Base-by-base conservation (phyloP, 768 basidiomycete species). In the Suillus lakei region DNA sequence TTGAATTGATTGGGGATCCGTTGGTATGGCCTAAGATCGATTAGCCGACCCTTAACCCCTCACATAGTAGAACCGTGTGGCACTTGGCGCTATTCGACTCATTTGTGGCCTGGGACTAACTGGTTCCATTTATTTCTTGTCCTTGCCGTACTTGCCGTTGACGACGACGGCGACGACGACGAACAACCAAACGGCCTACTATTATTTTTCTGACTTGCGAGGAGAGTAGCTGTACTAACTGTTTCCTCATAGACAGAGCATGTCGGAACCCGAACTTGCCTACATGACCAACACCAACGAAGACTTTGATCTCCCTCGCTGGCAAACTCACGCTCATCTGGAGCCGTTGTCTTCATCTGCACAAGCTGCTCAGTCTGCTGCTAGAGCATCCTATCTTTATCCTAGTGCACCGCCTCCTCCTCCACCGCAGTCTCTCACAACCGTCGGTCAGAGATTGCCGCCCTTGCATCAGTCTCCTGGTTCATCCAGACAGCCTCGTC, bases 261-360 rank as follows among this genome's bases (percentile, higher is more conserved):
- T 91, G 89, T 90, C 89, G 73, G 88, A 91, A 85, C 84, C 88
- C 75, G 88, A 91, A 81, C 84, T 88, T 66, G 84, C 83, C 70
- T 90, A 88, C 86, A 91, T 91, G 82, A 82, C 84, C 80, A 87
- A 86, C 82, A 78, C 88, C 73, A 91, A 91, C 88, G 91, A 92
- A 82, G 87, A 86, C 80, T 93, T 91, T 80, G 91, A 92, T 76
- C 84, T 86, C 64, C 84, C 85, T 67, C 84, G 84, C 72, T 85
- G 83, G 84, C 83, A 82, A 68, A 81, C 83, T 16, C 83, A 82
- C 73, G 73, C 79, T 39, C 74, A 77, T 50, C 74, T 79, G 72
- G 83, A 84, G 75, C 72, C 80, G 61, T 78, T 83, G 66, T 81
- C 83, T 7, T 90, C 88, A 79, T 82, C 88, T 28, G 85, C 87